Base-by-base conservation (phyloP, 768 basidiomycete genomes). In the Chlorophyllum brunneum region DNA sequence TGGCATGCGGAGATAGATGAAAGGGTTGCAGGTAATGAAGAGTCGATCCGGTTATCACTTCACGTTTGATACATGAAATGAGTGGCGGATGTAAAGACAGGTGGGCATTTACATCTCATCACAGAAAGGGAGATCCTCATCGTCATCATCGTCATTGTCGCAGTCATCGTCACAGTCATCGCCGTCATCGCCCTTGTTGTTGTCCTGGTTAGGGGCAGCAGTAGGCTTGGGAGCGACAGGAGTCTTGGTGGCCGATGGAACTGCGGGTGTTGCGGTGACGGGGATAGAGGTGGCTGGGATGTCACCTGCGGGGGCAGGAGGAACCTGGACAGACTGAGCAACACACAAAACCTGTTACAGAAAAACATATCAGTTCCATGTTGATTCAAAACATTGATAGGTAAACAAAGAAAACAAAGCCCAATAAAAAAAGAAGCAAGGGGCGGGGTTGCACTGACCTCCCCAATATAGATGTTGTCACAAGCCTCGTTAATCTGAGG, bases 381-480 rank as follows among this genome's bases (percentile, higher is more conserved):
- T 48, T 36, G 36, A 24, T 42, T 24, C 33, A 23, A 16, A 44
- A 45, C 3, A 31, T 34, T 22, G 31, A n/a, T 9, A 23, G n/a
- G 9, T 24, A 15, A 38, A 27, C 16, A 38, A 24, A 29, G 11
- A 37, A 23, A 34, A 29, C 33, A 26, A 13, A 26, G 13, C 30
- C 10, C 5, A 13, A 22, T 8, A 18, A 20, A 24, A 24, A 41
- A 16, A 10, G 10, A 4, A 6, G 39, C 5, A 15, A 18, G 15
- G 20, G 10, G 29, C 7, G 43, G 15, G 3, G 26, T 10, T 23
- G 15, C 38, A 71, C 76, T 50, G 44, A 89, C 88, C 80, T 90
- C 85, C 61, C 83, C 87, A 52, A 85, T 62, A 67, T 89, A 88
- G 65, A 92, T 71, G 72, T 90, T 90, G 58, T 58, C 67, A 66